These are phyloP conservation scores for Neurospora sp. DNA, from an alignment of 495 filamentous ascomycete species.

Conservation along the genomic window DNA sequence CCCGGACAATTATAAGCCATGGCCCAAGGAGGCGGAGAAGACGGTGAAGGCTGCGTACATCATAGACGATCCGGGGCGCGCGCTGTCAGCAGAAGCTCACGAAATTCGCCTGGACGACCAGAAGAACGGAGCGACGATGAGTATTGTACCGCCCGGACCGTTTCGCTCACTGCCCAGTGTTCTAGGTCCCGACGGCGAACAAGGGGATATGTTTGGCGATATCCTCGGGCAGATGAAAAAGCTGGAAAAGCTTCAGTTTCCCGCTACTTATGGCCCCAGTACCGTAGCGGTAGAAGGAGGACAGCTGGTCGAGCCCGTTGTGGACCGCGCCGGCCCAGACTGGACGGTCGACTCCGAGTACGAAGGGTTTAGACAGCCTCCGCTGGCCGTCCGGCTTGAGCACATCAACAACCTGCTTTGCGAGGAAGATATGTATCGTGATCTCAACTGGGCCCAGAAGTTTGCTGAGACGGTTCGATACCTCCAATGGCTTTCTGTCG, in stretches of 20 bases:
- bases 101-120: background rate
- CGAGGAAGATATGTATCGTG: slow-evolving; percentile 24
- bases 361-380: slow-evolving; percentile 11
- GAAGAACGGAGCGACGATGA: background rate
- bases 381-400: slow-evolving; percentile 14
- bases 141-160: background rate
- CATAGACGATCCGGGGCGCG: background rate
- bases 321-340: slow-evolving; percentile 7
- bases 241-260: background rate
- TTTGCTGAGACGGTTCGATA: slow-evolving; percentile 14
- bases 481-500: slow-evolving; percentile 16
- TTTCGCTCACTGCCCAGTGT: background rate
- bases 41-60: background rate
- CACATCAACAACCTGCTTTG: slow-evolving; percentile 20
- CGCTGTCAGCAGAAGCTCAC: background rate
- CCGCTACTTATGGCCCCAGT: background rate
- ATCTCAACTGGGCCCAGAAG: slow-evolving; percentile 12
- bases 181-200: background rate
- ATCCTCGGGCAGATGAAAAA: background rate
- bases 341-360: slow-evolving; percentile 14
- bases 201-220: background rate
- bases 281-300: background rate
- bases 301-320: background rate
- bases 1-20: background rate
- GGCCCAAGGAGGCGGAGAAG: background rate